Conservation (phyloP, 768 basidiomycete species). For the Rhizopogon sp. region DNA sequence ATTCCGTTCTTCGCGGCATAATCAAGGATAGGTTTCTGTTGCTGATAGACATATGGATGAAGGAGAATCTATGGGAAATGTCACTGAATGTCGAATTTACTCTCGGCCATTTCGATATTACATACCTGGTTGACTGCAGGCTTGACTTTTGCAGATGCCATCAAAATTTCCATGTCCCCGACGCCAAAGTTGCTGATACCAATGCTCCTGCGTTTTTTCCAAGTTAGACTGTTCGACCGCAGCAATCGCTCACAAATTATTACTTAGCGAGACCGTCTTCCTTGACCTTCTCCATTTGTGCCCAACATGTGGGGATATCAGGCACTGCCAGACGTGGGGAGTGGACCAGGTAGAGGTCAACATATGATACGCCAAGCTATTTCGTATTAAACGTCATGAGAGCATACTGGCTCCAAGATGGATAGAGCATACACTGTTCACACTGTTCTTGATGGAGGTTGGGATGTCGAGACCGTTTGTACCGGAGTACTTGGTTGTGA, state of each 20-base stretch:
- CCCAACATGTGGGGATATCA: neutral
- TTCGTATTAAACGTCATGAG: too few species aligned
- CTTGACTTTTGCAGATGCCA: slow-evolving; percentile 44
- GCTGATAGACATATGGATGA: slow-evolving; percentile 68
- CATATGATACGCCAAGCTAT: too few species aligned
- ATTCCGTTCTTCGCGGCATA: neutral
- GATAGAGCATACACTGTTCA: too few species aligned
- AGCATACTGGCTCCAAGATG: too few species aligned
- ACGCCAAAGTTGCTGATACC: slow-evolving; percentile 41
- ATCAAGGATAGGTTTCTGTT: slow-evolving; percentile 44
- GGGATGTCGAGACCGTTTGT: too few species aligned
- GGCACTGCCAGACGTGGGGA: too few species aligned
- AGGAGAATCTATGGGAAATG: slow-evolving; percentile 19
- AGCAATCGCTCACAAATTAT: too few species aligned
- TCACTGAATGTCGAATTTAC: neutral
- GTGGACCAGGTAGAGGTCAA: too few species aligned
- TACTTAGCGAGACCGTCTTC: neutral
- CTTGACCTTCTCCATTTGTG: slow-evolving; percentile 8
- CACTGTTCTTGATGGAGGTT: too few species aligned
- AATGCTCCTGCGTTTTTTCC: slow-evolving; percentile 24
- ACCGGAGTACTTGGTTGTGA: too few species aligned
- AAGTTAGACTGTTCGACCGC: slow-evolving; percentile 5
- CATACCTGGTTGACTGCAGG: slow-evolving; percentile 69
- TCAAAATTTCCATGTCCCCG: slow-evolving; percentile 29
- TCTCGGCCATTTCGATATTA: slow-evolving; percentile 3